phyloP scores from a whole-genome alignment of 768 basidiomycete species.

The Tricholoma terreum region DNA sequence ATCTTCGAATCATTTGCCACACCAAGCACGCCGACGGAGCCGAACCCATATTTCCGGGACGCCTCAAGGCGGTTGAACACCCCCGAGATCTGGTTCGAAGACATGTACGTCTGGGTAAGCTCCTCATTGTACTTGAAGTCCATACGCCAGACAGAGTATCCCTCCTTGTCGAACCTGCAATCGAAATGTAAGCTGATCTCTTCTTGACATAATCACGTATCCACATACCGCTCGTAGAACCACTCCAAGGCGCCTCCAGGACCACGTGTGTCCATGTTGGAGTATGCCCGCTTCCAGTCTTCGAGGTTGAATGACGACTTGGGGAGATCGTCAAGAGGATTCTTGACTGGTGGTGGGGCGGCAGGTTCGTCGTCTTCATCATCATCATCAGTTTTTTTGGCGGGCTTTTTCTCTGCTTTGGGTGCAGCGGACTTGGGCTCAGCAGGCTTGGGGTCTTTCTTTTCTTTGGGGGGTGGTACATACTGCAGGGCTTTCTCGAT shows the following conservation, averaged over 20 bases:
- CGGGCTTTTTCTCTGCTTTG: constrained; percentile 67
- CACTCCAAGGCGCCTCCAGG: constrained; percentile 82
- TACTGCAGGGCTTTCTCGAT: constrained; percentile 70
- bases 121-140: constrained; percentile 97
- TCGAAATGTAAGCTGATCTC: not conserved
- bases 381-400: constrained; percentile 61
- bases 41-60: constrained; percentile 95
- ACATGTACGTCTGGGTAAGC: constrained; percentile 92
- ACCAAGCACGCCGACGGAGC: constrained; percentile 89
- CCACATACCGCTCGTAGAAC: constrained; percentile 89
- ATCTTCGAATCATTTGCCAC: constrained; percentile 73
- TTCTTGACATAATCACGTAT: too few species aligned
- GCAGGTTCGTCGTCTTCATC: constrained; percentile 70
- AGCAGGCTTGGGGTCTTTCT: constrained; percentile 60
- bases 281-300: constrained; percentile 98
- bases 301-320: constrained; percentile 87
- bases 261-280: constrained; percentile 95
- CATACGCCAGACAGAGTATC: constrained; percentile 88
- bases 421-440: constrained; percentile 37
- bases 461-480: constrained; percentile 72
- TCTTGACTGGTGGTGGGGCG: constrained; percentile 90
- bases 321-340: constrained; percentile 90
- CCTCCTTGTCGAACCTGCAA: constrained; percentile 77
- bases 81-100: constrained; percentile 87
- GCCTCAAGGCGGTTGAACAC: constrained; percentile 99